Percentiles rank a stretch among this genome's conserved stretches.
Evolutionary conservation across 108 stramenopile genomes (phyloP).

Genomic region (Chaetoceros muelleri): DNA sequence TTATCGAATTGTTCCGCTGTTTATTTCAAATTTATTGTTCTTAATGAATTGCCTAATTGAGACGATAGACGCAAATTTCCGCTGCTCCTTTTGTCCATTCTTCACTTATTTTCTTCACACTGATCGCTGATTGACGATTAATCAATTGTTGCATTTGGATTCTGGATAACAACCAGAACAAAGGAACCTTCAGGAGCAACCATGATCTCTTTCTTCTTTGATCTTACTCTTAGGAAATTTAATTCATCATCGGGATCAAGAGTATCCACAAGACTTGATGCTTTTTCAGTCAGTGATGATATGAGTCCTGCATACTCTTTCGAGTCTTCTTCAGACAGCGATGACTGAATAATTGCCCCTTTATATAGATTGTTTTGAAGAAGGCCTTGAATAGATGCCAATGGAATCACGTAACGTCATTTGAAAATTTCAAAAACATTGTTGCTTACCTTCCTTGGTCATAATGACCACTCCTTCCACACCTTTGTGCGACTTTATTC

Average conservation of each 20-base stretch:
- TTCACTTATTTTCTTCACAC: too few relatives aligned
- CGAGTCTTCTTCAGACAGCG: constrained; percentile 25
- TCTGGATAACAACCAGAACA: constrained; percentile 31
- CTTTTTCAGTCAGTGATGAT: constrained; percentile 28
- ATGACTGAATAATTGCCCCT: constrained; percentile 39
- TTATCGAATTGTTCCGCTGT: too few relatives aligned
- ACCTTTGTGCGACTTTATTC: constrained; percentile 43
- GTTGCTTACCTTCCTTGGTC: constrained; percentile 6
- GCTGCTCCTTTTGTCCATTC: too few relatives aligned
- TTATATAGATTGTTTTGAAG: background rate
- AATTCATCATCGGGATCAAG: constrained; percentile 28
- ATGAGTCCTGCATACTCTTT: constrained; percentile 20
- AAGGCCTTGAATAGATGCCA: background rate
- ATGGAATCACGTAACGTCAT: constrained; percentile 2
- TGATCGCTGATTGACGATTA: too few relatives aligned
- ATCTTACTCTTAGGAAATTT: constrained; percentile 34
- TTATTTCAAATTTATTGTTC: too few relatives aligned
- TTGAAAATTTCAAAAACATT: too few relatives aligned
- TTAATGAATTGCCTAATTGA: too few relatives aligned
- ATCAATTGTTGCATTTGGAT: constrained; percentile 17
- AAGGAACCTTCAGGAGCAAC: constrained; percentile 32
- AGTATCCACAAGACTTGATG: constrained; percentile 15
- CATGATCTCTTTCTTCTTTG: constrained; percentile 38
- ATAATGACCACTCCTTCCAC: constrained; percentile 39
- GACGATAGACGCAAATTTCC: too few relatives aligned